Evolutionary conservation across 352 stramenopile species (phyloP).

Genomic region (Pythium brachiatum): DNA sequence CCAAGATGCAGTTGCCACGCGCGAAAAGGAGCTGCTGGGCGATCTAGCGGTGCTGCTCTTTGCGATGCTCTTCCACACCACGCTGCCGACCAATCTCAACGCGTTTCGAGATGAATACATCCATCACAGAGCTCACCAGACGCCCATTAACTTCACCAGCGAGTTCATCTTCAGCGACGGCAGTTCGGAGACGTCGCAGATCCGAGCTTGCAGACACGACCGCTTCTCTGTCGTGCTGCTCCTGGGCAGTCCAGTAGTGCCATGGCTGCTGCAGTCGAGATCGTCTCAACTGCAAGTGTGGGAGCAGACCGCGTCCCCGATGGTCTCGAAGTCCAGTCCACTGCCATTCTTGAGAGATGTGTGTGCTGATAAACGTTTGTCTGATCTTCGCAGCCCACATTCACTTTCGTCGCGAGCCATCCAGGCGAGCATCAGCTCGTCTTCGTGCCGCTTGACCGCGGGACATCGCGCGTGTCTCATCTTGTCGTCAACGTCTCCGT

Average conservation of each 20-base stretch:
- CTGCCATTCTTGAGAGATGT: too few species aligned
- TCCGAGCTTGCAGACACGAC: constrained; percentile 3
- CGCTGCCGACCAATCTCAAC: constrained; percentile 16
- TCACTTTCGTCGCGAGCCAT: constrained; percentile 12
- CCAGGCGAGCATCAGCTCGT: constrained; percentile 8
- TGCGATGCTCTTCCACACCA: constrained; percentile 13
- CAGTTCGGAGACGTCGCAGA: background rate
- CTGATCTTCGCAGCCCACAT: constrained; percentile 1
- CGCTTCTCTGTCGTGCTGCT: constrained; percentile 7
- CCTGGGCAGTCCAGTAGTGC: background rate
- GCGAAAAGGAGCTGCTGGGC: constrained; percentile 12
- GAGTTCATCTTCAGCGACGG: constrained; percentile 8
- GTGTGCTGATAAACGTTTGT: too few species aligned
- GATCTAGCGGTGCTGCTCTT: constrained; percentile 22
- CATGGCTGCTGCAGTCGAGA: background rate
- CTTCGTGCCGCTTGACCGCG: constrained; percentile 2
- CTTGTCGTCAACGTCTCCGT: constrained; percentile 5
- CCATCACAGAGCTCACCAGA: background rate
- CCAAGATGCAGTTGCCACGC: too few species aligned
- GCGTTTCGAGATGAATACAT: constrained; percentile 17
- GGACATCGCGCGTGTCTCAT: background rate
- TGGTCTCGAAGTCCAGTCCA: too few species aligned
- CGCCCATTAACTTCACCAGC: background rate
- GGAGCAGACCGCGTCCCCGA: background rate
- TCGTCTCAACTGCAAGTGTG: background rate